These are phyloP conservation scores for Ustilago sp. DNA, from an alignment of 1,284 basidiomycete genomes.

Conservation along the genomic window DNA sequence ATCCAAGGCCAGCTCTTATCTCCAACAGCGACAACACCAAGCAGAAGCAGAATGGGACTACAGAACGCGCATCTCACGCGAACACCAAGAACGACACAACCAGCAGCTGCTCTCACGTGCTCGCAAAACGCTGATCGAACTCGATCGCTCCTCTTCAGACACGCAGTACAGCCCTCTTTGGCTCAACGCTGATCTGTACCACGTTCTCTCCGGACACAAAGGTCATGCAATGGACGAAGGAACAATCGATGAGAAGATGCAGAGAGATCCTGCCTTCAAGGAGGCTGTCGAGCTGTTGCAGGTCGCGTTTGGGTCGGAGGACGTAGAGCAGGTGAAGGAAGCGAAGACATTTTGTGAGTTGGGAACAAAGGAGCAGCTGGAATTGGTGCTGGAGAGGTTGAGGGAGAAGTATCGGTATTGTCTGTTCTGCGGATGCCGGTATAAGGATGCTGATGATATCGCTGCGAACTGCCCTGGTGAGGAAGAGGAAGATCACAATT, in stretches of 20 bases:
- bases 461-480: slow-evolving; percentile 41
- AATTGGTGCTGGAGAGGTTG: slow-evolving; percentile 30
- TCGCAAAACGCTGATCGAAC: slow-evolving; percentile 38
- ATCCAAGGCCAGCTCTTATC: neutral
- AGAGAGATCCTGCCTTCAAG: slow-evolving; percentile 23
- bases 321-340: slow-evolving; percentile 11
- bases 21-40: neutral
- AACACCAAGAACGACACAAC: slow-evolving; percentile 33
- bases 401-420: slow-evolving; percentile 38
- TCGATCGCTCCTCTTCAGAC: slow-evolving; percentile 27
- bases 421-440: slow-evolving; percentile 54
- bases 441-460: slow-evolving; percentile 20
- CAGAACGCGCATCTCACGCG: slow-evolving; percentile 27
- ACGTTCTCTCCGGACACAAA: slow-evolving; percentile 23
- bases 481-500: slow-evolving; percentile 53
- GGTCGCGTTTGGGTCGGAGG: slow-evolving; percentile 14
- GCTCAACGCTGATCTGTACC: slow-evolving; percentile 39
- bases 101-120: slow-evolving; percentile 35
- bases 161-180: slow-evolving; percentile 52
- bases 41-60: slow-evolving; percentile 22
- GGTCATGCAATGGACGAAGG: neutral
- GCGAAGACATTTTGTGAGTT: slow-evolving; percentile 24
- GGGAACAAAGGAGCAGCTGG: slow-evolving; percentile 29
- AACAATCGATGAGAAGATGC: slow-evolving; percentile 31
- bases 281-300: slow-evolving; percentile 34